A percentile compares a stretch with the other conserved stretches of the same genome.
phyloP scores from a whole-genome alignment of 257 asterid species.

The Petunia axillaris region DNA sequence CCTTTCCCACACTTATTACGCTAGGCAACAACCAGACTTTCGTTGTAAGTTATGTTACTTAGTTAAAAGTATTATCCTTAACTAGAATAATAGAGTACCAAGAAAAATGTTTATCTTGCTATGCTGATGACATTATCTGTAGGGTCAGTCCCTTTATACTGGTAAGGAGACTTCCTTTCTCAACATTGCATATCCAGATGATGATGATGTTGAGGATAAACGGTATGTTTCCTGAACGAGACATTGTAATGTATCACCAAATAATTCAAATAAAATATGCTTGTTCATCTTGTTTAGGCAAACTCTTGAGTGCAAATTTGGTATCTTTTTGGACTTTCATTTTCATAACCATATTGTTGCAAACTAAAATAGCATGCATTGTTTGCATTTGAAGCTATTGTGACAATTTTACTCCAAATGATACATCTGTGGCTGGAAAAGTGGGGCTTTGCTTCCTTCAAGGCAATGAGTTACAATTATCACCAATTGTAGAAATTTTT shows the following conservation, averaged over 20 bases:
- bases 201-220: background rate
- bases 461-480: background rate
- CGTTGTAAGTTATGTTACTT: conserved; percentile 20
- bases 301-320: background rate
- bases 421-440: conserved; percentile 41
- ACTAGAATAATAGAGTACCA: background rate
- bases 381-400: conserved; percentile 31
- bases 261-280: background rate
- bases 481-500: background rate
- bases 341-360: background rate
- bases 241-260: background rate
- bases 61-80: background rate
- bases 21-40: conserved; percentile 35
- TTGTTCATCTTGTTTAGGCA: background rate
- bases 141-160: conserved; percentile 40
- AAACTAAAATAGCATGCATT: background rate
- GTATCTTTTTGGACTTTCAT: background rate
- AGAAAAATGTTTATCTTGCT: too few relatives aligned
- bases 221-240: background rate
- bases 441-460: conserved; percentile 42
- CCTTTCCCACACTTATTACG: conserved; percentile 34
- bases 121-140: background rate
- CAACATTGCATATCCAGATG: conserved; percentile 14
- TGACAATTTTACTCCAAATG: conserved; percentile 31
- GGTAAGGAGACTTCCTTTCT: conserved; percentile 37